These are phyloP conservation scores for Cladophialophora yegresii DNA, from an alignment of 2,329 filamentous ascomycete genomes.

Conservation along the genomic window DNA sequence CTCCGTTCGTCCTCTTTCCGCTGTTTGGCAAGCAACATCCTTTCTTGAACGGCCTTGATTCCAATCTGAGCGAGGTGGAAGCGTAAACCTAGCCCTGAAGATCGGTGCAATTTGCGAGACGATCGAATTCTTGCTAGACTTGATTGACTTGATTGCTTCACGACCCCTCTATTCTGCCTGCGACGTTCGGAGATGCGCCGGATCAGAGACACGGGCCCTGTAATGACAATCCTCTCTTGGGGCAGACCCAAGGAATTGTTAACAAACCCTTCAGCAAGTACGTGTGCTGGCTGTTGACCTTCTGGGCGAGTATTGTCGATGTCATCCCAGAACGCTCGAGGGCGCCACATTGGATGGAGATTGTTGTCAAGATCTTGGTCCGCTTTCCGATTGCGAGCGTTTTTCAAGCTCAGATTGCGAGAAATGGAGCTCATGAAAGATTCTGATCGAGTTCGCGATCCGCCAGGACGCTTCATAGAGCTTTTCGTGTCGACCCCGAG, in stretches of 20 bases:
- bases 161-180: constrained; percentile 36
- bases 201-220: constrained; percentile 44
- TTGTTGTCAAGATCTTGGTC: constrained; percentile 51
- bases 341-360: constrained; percentile 64
- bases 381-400: constrained; percentile 48
- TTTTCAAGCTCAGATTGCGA: constrained; percentile 45
- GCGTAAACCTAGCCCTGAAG: constrained; percentile 50
- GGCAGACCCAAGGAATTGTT: constrained; percentile 61
- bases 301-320: constrained; percentile 46
- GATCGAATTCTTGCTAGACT: constrained; percentile 40
- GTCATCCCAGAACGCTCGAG: constrained; percentile 64
- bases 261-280: constrained; percentile 50
- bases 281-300: constrained; percentile 42
- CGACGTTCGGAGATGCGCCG: constrained; percentile 41
- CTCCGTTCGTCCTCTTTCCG: constrained; percentile 50
- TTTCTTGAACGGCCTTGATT: constrained; percentile 53
- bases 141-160: constrained; percentile 39
- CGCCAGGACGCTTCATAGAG: constrained; percentile 40
- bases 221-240: constrained; percentile 49
- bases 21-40: constrained; percentile 48
- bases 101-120: constrained; percentile 33
- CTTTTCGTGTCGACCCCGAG: constrained; percentile 38
- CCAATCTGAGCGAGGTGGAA: constrained; percentile 52
- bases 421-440: constrained; percentile 43
- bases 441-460: constrained; percentile 46